phyloP scores from a whole-genome alignment of 441 rosid species.

The Populus hybrid region DNA sequence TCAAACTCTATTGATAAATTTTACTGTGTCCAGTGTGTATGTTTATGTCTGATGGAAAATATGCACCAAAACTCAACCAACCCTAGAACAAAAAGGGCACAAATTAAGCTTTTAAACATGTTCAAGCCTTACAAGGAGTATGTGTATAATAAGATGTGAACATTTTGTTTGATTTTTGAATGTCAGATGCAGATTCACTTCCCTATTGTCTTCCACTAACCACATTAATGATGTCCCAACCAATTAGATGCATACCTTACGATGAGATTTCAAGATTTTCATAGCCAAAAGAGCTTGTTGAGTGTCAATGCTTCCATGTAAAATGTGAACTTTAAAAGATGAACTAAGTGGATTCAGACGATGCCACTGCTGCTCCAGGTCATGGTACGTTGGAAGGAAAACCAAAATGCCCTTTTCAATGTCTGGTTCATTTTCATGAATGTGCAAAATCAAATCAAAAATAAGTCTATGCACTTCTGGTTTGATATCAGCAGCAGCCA shows the following conservation, averaged over 20 bases:
- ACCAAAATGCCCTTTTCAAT: conserved; percentile 88
- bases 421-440: conserved; percentile 75
- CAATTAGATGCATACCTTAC: conserved; percentile 58
- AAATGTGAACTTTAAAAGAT: conserved; percentile 73
- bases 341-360: conserved; percentile 53
- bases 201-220: background rate
- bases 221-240: conserved; percentile 10
- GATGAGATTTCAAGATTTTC: conserved; percentile 84
- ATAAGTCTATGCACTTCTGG: conserved; percentile 76
- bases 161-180: background rate
- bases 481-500: conserved; percentile 60
- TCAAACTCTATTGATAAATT: conserved; percentile 2
- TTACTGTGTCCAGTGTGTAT: background rate
- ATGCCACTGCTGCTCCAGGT: conserved; percentile 83
- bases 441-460: conserved; percentile 65
- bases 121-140: background rate
- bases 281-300: conserved; percentile 85
- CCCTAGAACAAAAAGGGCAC: background rate
- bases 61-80: background rate
- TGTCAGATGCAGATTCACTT: conserved; percentile 5
- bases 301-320: conserved; percentile 84
- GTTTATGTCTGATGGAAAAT: background rate
- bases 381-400: conserved; percentile 89
- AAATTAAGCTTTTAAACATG: background rate
- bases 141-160: too few relatives aligned